phyloP scores from a whole-genome alignment of 2,329 filamentous ascomycete genomes.

The Berkeleyomyces basicola region DNA sequence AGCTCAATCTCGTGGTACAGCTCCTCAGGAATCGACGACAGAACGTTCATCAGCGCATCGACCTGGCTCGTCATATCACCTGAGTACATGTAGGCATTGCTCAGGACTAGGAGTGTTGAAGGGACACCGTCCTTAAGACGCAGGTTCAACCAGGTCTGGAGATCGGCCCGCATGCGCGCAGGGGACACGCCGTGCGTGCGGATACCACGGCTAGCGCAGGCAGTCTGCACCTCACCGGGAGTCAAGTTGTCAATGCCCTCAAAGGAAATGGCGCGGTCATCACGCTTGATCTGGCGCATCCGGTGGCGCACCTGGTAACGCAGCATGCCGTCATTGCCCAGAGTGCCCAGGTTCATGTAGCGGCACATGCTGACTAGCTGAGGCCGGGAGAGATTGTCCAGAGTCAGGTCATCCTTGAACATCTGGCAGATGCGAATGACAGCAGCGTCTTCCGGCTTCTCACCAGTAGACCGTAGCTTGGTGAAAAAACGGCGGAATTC shows the following conservation, averaged over 20 bases:
- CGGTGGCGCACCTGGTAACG: conserved; percentile 93
- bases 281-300: conserved; percentile 98
- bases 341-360: conserved; percentile 95
- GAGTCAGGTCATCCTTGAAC: conserved; percentile 91
- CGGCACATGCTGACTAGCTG: conserved; percentile 95
- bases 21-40: conserved; percentile 92
- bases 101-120: conserved; percentile 84
- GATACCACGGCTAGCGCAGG: conserved; percentile 80
- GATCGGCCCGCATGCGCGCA: conserved; percentile 69
- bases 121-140: conserved; percentile 89
- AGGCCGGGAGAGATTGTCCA: conserved; percentile 90
- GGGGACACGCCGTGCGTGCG: conserved; percentile 86
- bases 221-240: conserved; percentile 83
- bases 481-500: conserved; percentile 96
- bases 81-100: conserved; percentile 96
- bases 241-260: conserved; percentile 88
- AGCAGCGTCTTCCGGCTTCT: conserved; percentile 72
- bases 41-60: conserved; percentile 77
- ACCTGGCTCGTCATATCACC: conserved; percentile 83
- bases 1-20: conserved; percentile 99
- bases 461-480: conserved; percentile 82
- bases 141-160: conserved; percentile 87
- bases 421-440: conserved; percentile 98
- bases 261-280: conserved; percentile 84
- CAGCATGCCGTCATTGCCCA: conserved; percentile 94